These are phyloP conservation scores for Thermothielavioides terrestris DNA, from an alignment of 495 filamentous ascomycete genomes.

Conservation along the genomic window DNA sequence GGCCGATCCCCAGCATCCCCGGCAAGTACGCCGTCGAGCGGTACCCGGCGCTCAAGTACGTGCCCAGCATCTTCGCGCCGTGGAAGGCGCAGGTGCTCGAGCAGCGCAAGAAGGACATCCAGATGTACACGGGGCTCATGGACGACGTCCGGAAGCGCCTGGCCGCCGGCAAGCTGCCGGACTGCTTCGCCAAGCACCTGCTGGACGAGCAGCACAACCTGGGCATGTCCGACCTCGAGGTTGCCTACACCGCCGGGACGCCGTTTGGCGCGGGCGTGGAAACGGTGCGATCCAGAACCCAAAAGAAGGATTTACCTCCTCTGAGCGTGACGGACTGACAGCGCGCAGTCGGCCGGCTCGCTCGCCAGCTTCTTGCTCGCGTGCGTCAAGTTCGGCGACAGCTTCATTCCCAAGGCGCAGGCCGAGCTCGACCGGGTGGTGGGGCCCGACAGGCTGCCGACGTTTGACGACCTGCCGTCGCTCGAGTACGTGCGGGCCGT, in stretches of 20 bases:
- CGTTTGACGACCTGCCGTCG: conserved; percentile 36
- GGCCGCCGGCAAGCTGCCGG: conserved; percentile 29
- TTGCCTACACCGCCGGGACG: conserved; percentile 48
- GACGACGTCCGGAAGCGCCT: conserved; percentile 27
- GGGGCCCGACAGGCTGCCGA: conserved; percentile 41
- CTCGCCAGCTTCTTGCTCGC: conserved; percentile 50
- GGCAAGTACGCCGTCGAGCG: conserved; percentile 51
- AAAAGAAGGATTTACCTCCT: too few species aligned
- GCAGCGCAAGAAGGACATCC: conserved; percentile 42
- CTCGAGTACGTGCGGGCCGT: conserved; percentile 41
- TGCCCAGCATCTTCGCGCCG: conserved; percentile 47
- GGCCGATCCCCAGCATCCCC: conserved; percentile 36
- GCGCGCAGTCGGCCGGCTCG: conserved; percentile 28
- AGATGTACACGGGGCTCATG: conserved; percentile 44
- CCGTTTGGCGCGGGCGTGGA: conserved; percentile 60
- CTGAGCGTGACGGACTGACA: conserved; percentile 40
- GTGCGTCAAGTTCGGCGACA: conserved; percentile 42
- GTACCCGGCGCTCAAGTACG: conserved; percentile 46
- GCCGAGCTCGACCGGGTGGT: conserved; percentile 49
- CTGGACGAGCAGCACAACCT: conserved; percentile 38
- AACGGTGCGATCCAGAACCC: conserved; percentile 47
- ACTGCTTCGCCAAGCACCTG: conserved; percentile 44
- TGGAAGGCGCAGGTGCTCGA: conserved; percentile 49
- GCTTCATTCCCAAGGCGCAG: conserved; percentile 40
- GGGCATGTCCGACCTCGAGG: conserved; percentile 45